Evolutionary conservation across 2,329 filamentous ascomycete species (phyloP), one percentile per base, ranked within the genome.

Genomic region (Pseudogymnoascus verrucosus): DNA sequence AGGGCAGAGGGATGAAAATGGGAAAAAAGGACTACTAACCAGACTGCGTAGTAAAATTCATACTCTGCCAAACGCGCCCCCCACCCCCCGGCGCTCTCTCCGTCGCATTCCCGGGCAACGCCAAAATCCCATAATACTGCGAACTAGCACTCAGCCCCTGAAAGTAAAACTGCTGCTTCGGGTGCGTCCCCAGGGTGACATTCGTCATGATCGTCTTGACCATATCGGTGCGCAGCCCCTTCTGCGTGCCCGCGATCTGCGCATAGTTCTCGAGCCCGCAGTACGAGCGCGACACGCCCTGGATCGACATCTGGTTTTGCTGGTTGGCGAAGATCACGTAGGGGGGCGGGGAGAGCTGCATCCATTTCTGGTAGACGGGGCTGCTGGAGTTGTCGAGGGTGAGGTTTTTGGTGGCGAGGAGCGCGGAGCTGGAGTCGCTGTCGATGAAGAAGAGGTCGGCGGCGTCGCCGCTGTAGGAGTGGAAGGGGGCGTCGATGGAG

Each of bases 161-260:
- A 59, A 97, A 81, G 69, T 93, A 91, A 74, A 99, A 96, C 71
- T 96, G 91, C 73, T 96, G 88, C 73, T 92, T 93, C 0, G 90
- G 90, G 65, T 87, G 79, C 61, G 84, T 84, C 3, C 85, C 85
- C 1, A 81, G 77, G 3, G 85, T 90, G 34, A 86, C 83, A 28
- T 80, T 86, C 2, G 87, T 93, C 80, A 96, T 89, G 40, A 83
- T 80, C 51, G 83, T 85, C 12, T 77, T 78, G 31, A 86, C 76
- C 63, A 72, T 75, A 64, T 73, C 80, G 60, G 79, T 75, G 65
- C 74, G 78, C 31, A 76, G 73, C 54, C 78, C 79, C 63, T 82
- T 80, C 65, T 84, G 78, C 40, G 81, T 81, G 4, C 82, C 81
- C 57, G 80, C 80, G 64, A 90, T 85, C 69, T 85, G 82, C 19